Evolutionary conservation across 306 rosid species (phyloP), one percentile per base, ranked within the genome.

Genomic region (Pyrus bretschneideri): DNA sequence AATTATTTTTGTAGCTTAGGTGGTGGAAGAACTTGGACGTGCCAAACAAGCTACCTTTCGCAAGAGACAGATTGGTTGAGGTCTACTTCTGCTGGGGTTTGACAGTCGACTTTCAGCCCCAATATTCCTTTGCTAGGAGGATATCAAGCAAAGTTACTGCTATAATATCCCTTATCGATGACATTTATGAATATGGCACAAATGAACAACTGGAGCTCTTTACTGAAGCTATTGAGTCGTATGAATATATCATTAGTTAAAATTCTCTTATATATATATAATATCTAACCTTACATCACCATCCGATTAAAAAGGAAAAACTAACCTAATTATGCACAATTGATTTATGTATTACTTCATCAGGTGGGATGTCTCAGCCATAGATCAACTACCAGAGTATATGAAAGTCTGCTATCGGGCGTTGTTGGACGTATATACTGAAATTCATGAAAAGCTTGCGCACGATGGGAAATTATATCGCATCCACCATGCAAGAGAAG

Each of bases 1-100:
- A 52, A 14, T 52, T 14, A 52, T 17, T 2, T 52, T 18, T 17
- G 57, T 52, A 17, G 1, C 49, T 11, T 23, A 81, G 88, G 76
- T 89, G 91, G 91, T 89, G 93, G 90, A 83, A 81, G 38, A 78
- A 77, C 23, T 82, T 86, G 33, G 80, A 84, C 23, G n/a, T 79
- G 66, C 1, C 78, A 33, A 75, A 1, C 4, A 79, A 66, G 12
- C 74, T 75, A 35, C 74, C 87, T 0, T 87, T 67, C 78, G 79
- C 59, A 5, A 77, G 89, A 40, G 86, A 85, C 55, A 75, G 91
- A 67, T 17, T 87, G 9, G 77, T 84, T 4, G 91, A 89, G 75
- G 21, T 58, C 42, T 85, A 81, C 77, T 83, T 87, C 35, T 87
- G 87, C 29, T 87, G 87, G 93, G 11, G 29, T 61, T 1, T 81